phyloP scores from a whole-genome alignment of 305 asterid species.

The Plantago coronopus region DNA sequence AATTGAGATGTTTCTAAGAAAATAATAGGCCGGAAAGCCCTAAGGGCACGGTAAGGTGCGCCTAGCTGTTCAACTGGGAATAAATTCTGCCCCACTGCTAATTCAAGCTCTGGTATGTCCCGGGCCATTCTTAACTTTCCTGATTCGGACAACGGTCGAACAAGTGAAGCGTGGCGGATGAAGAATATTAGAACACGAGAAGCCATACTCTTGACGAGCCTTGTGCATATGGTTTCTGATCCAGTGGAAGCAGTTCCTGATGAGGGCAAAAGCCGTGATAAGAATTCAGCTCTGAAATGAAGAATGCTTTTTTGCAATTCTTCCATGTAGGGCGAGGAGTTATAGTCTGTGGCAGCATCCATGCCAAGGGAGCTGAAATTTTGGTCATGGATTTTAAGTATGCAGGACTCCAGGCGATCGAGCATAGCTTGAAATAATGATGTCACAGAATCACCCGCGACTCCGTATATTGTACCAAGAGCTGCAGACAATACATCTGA shows the following conservation, averaged over 20 bases:
- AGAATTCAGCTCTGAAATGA: constrained; percentile 76
- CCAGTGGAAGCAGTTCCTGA: constrained; percentile 47
- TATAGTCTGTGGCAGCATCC: constrained; percentile 78
- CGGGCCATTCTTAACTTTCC: constrained; percentile 95
- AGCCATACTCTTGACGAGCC: constrained; percentile 85
- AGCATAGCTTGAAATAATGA: constrained; percentile 91
- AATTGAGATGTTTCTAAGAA: constrained; percentile 88
- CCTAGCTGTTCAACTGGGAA: constrained; percentile 96
- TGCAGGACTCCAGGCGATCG: constrained; percentile 78
- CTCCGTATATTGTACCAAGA: constrained; percentile 72
- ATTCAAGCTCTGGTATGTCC: constrained; percentile 92
- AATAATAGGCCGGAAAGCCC: constrained; percentile 85
- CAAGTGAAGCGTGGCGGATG: constrained; percentile 82
- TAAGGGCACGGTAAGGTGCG: constrained; percentile 81
- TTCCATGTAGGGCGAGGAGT: constrained; percentile 92
- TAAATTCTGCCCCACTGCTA: constrained; percentile 78
- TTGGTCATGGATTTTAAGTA: constrained; percentile 83
- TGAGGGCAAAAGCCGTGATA: constrained; percentile 73
- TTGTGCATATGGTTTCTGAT: constrained; percentile 73
- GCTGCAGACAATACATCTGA: constrained; percentile 76
- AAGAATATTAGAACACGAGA: constrained; percentile 75
- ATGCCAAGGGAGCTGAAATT: constrained; percentile 68
- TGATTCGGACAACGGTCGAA: constrained; percentile 87
- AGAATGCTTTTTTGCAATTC: constrained; percentile 72
- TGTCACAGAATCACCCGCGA: constrained; percentile 87